phyloP scores from a whole-genome alignment of 768 basidiomycete genomes.

The Boletellus emodensis region DNA sequence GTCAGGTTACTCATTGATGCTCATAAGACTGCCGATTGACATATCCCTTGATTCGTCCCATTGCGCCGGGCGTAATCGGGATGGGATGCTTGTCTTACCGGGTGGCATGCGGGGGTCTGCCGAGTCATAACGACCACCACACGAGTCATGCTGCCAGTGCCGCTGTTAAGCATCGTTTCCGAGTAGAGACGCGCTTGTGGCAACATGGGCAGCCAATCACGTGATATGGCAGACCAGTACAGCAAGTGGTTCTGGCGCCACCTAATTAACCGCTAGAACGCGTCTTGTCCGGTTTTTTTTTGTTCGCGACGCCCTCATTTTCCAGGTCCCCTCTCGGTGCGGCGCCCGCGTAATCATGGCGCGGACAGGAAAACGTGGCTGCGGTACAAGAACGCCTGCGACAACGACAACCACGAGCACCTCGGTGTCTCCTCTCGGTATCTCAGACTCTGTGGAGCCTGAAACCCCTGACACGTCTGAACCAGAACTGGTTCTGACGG shows the following conservation, averaged over 20 bases:
- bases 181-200: constrained; percentile 25
- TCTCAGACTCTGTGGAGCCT: constrained; percentile 40
- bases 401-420: constrained; percentile 35
- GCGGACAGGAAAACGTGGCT: constrained; percentile 17
- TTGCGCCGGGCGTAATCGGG: too few species aligned
- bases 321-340: not conserved
- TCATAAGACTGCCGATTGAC: too few species aligned
- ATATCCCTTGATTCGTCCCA: too few species aligned
- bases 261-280: constrained; percentile 23
- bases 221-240: constrained; percentile 13
- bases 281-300: constrained; percentile 18
- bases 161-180: too few species aligned
- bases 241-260: constrained; percentile 16
- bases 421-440: constrained; percentile 48
- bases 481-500: constrained; percentile 14
- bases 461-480: constrained; percentile 56
- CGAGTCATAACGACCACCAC: too few species aligned
- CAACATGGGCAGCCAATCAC: constrained; percentile 14
- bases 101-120: not conserved
- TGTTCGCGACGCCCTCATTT: constrained; percentile 13
- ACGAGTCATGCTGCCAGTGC: not conserved
- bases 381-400: constrained; percentile 18
- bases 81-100: too few species aligned
- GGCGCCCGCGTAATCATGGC: constrained; percentile 15
- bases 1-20: too few species aligned